phyloP scores from a whole-genome alignment of 2,329 filamentous ascomycete species.

The Alternaria infectoria region DNA sequence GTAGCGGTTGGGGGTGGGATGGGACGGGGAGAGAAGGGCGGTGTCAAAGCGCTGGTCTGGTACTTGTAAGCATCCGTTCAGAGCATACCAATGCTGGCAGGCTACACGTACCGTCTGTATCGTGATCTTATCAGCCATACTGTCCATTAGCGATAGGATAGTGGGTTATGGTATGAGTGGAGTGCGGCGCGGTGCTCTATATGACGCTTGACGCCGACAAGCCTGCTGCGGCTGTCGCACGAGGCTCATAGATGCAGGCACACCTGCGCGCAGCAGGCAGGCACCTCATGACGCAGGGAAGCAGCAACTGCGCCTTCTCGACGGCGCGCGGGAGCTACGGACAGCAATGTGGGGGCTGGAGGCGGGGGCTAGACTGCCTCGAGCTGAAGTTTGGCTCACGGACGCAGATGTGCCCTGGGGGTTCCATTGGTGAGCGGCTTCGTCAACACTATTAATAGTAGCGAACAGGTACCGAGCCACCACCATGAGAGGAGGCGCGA shows the following conservation, averaged over 20 bases:
- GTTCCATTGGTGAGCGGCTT: conserved; percentile 2
- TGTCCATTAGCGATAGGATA: not conserved
- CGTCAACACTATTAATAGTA: not conserved
- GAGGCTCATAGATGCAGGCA: conserved; percentile 1
- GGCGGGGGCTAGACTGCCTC: conserved; percentile 1
- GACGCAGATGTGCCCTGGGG: not conserved
- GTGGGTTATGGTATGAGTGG: not conserved
- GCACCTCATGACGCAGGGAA: not conserved
- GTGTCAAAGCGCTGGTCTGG: conserved; percentile 14
- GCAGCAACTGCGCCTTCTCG: conserved; percentile 1
- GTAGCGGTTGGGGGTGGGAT: conserved; percentile 26
- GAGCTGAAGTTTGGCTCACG: not conserved
- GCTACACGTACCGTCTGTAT: conserved; percentile 1
- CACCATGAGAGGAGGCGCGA: not conserved
- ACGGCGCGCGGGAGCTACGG: conserved; percentile 2
- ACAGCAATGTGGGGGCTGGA: conserved; percentile 5
- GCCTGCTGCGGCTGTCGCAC: conserved; percentile 7
- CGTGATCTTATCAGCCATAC: conserved; percentile 25
- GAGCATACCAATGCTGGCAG: not conserved
- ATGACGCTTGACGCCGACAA: not conserved
- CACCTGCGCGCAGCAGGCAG: not conserved
- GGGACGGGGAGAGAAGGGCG: conserved; percentile 32
- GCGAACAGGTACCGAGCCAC: not conserved
- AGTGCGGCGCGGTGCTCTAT: not conserved
- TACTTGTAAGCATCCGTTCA: not conserved